phyloP scores from a whole-genome alignment of 1,139 yeast species.

The Candida albicans region DNA sequence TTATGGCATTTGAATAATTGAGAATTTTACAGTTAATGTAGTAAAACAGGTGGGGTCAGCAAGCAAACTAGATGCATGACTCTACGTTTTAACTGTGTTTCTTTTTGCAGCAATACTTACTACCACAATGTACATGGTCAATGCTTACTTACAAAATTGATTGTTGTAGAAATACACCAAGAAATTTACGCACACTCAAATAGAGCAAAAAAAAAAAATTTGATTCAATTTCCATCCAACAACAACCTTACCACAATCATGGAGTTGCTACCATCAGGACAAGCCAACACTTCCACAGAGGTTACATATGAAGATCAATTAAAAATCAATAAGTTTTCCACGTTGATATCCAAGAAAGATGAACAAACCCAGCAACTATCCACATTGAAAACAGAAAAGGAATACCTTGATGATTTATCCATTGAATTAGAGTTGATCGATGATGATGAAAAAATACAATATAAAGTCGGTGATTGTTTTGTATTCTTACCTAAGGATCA shows the following conservation, averaged over 20 bases:
- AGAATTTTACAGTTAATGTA: too few species aligned
- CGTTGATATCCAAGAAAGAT: constrained; percentile 71
- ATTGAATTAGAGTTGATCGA: constrained; percentile 85
- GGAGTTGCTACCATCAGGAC: constrained; percentile 67
- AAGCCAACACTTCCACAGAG: constrained; percentile 62
- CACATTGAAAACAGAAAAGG: constrained; percentile 67
- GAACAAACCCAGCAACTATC: constrained; percentile 11
- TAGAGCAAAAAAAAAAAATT: not conserved
- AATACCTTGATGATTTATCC: constrained; percentile 82
- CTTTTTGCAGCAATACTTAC: too few species aligned
- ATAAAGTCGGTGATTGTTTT: constrained; percentile 76
- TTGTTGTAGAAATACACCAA: too few species aligned
- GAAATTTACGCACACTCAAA: not conserved
- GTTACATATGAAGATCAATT: constrained; percentile 90
- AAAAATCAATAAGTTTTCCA: constrained; percentile 83
- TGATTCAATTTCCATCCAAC: constrained; percentile 6
- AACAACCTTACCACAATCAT: constrained; percentile 19
- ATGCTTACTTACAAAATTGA: too few species aligned
- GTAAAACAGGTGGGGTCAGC: too few species aligned
- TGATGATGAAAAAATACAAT: constrained; percentile 69
- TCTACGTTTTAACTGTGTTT: too few species aligned
- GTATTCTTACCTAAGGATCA: constrained; percentile 63
- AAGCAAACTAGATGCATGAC: too few species aligned
- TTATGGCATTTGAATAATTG: too few species aligned
- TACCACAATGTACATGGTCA: too few species aligned